These are phyloP conservation scores for Melaleuca alternifolia DNA, from an alignment of 345 rosid genomes.

Conservation along the genomic window DNA sequence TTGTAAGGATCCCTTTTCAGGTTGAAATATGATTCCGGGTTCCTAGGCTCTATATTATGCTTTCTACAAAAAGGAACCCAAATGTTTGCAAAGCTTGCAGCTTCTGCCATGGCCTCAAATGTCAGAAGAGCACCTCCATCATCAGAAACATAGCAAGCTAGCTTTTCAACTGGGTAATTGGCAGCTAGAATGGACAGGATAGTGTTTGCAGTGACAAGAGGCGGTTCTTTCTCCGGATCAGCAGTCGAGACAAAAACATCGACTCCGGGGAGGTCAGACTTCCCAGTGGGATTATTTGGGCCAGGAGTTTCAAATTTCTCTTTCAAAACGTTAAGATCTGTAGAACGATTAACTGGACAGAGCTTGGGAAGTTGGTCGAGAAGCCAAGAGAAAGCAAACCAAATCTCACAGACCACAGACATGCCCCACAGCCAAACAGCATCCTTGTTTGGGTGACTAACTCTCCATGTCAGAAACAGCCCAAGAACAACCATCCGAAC, in stretches of 20 bases:
- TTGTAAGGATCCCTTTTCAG: slow-evolving; percentile 95
- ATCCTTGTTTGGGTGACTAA: slow-evolving; percentile 46
- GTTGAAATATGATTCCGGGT: slow-evolving; percentile 89
- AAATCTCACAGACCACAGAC: slow-evolving; percentile 94
- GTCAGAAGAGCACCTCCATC: slow-evolving; percentile 98
- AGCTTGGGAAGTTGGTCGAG: slow-evolving; percentile 97
- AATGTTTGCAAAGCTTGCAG: slow-evolving; percentile 88
- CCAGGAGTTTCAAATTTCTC: slow-evolving; percentile 89
- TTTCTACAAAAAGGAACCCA: slow-evolving; percentile 99
- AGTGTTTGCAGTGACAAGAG: slow-evolving; percentile 94
- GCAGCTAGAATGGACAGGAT: slow-evolving; percentile 94
- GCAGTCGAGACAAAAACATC: slow-evolving; percentile 96
- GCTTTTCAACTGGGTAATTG: slow-evolving; percentile 91
- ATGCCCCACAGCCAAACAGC: slow-evolving; percentile 97
- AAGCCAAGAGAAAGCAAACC: slow-evolving; percentile 99
- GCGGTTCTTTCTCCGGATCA: slow-evolving; percentile 99
- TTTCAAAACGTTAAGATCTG: slow-evolving; percentile 84
- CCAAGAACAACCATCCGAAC: slow-evolving; percentile 65
- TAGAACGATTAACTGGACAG: slow-evolving; percentile 74
- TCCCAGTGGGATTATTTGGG: slow-evolving; percentile 69
- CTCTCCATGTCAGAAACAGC: slow-evolving; percentile 77
- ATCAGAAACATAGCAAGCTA: slow-evolving; percentile 95
- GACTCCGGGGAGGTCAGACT: slow-evolving; percentile 92
- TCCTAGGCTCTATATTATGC: slow-evolving; percentile 87
- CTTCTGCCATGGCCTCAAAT: slow-evolving; percentile 99